phyloP scores from a whole-genome alignment of 257 asterid genomes.

The Salvia miltiorrhiza region DNA sequence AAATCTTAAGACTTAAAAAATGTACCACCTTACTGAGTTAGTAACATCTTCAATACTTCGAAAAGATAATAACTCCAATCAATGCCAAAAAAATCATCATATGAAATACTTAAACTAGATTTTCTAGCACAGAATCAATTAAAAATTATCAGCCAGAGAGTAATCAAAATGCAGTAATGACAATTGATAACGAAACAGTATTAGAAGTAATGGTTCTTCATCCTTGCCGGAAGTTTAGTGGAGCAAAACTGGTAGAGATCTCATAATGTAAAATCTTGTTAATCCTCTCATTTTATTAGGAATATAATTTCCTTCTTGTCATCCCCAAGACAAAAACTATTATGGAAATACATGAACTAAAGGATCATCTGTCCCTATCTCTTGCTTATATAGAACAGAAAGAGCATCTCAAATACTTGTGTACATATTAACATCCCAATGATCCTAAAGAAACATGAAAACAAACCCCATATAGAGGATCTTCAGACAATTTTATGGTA shows the following conservation, averaged over 20 bases:
- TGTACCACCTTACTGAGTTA: neutral
- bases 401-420: neutral
- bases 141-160: neutral
- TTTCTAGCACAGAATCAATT: slow-evolving; percentile 1
- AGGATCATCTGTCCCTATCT: neutral
- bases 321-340: neutral
- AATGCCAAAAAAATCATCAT: neutral
- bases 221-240: neutral
- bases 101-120: neutral
- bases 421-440: neutral
- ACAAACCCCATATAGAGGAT: slow-evolving; percentile 3
- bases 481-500: neutral
- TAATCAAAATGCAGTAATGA: neutral
- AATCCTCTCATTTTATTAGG: neutral
- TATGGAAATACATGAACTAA: slow-evolving; percentile 1
- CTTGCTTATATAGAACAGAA: neutral
- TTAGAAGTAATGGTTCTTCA: neutral
- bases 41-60: neutral
- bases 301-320: slow-evolving; percentile 5
- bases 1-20: neutral
- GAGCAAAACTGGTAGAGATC: neutral
- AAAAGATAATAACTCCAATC: neutral
- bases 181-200: neutral
- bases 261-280: neutral
- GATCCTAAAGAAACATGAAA: neutral